These are phyloP conservation scores for Gremmenia infestans DNA, from an alignment of 2,329 filamentous ascomycete species.

Conservation along the genomic window DNA sequence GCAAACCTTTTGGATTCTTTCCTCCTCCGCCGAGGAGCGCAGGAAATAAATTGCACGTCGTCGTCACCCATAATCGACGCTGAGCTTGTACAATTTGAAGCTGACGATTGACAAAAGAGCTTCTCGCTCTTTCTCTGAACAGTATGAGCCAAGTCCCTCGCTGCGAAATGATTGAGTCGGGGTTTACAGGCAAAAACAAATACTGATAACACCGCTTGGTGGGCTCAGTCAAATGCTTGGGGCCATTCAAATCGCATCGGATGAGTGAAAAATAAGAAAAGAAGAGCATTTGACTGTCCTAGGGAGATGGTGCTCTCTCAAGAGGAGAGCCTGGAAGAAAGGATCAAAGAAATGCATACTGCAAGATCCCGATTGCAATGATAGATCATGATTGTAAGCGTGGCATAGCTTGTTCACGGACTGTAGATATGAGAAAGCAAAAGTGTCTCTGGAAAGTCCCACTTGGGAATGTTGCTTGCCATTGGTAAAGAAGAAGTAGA, in stretches of 20 bases:
- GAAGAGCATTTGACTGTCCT: background rate
- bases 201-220: background rate
- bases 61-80: constrained; percentile 32
- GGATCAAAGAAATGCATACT: constrained; percentile 7
- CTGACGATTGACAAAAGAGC: too few species aligned
- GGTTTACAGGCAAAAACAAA: background rate
- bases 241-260: background rate
- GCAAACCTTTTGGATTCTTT: constrained; percentile 35
- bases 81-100: too few species aligned
- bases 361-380: background rate
- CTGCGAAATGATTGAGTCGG: too few species aligned
- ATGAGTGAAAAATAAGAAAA: background rate
- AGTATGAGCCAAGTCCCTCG: too few species aligned
- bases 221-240: background rate
- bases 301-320: constrained; percentile 8
- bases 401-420: too few species aligned
- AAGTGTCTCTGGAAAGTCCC: background rate
- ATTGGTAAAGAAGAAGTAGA: too few species aligned
- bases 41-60: constrained; percentile 42
- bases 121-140: too few species aligned
- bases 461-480: too few species aligned
- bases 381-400: background rate
- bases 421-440: background rate
- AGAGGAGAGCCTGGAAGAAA: background rate
- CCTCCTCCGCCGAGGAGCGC: constrained; percentile 34